Evolutionary conservation across 495 filamentous ascomycete genomes (phyloP).

Genomic region (Neurospora pannonica): DNA sequence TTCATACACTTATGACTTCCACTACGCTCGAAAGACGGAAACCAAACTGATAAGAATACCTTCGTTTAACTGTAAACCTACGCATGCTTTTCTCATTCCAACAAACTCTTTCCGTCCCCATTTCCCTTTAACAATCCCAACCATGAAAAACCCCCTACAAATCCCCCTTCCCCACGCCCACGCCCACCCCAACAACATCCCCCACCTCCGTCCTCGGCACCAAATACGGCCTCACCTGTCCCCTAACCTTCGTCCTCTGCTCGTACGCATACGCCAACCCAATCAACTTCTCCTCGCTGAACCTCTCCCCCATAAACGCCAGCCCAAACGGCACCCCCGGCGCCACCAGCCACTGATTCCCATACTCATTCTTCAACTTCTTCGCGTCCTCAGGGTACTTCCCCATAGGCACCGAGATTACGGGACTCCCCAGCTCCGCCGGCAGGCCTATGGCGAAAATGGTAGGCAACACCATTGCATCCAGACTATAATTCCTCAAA

Average conservation of each 20-base stretch:
- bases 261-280: constrained; percentile 62
- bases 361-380: constrained; percentile 4
- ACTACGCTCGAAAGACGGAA: too few species aligned
- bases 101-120: too few species aligned
- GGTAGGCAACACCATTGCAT: constrained; percentile 36
- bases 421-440: constrained; percentile 24
- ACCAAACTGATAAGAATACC: too few species aligned
- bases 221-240: constrained; percentile 38
- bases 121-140: too few species aligned
- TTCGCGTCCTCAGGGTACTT: constrained; percentile 6
- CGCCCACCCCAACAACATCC: constrained; percentile 18
- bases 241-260: constrained; percentile 47
- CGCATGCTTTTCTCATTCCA: too few species aligned
- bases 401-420: constrained; percentile 39
- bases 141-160: background rate
- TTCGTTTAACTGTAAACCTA: too few species aligned
- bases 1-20: too few species aligned
- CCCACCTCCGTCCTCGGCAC: constrained; percentile 38
- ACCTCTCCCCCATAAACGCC: constrained; percentile 45
- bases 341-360: constrained; percentile 7
- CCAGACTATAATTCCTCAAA: constrained; percentile 25
- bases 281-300: constrained; percentile 46
- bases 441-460: constrained; percentile 14
- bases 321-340: constrained; percentile 17
- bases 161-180: background rate